Base-by-base conservation (phyloP, 1,284 basidiomycete genomes). In the Tetrapyrgos nigripes region DNA sequence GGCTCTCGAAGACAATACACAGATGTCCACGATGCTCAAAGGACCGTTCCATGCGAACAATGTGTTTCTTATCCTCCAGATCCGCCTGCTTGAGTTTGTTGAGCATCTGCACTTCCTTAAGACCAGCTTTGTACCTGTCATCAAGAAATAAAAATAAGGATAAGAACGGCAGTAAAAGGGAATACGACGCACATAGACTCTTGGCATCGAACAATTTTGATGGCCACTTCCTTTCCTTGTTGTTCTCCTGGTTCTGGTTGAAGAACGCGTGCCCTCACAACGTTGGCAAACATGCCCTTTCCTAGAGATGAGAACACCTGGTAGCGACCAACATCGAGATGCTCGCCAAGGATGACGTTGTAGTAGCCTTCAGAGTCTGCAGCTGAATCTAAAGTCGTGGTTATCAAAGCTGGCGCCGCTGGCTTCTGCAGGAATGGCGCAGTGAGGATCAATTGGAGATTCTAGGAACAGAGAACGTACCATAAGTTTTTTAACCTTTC, bases 231-330 rank as follows among this genome's bases (percentile, higher is more conserved):
- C 66, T 85, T 86, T 3, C 87, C 87, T 10, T 73, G 50, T 69
- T 76, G 68, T 66, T 89, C 87, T 60, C 82, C 80, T 3, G 78
- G 68, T 33, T 93, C 92, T 8, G 84, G 85, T 66, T 91, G 85
- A 29, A 96, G 79, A 23, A 97, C 87, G 49, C 93, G 89, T 8
- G 96, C 96, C 48, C 92, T 86, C 23, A 98, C 96, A 40, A 99
- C 97, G 50, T 93, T 94, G 44, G 95, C 94, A 75, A 99, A 99
- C 96, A 99, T 99, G 59, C 97, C 97, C 72, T 97, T 96, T 31
- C 97, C 97, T 11, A 99, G 82, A 49, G 88, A 94, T 29, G 94
- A 95, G 64, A 93, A 97, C 11, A 99, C 94, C 71, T 98, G 95
- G 73, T 98, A 99, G 46, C 92, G 85, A 1, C 94, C 96, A 43